phyloP scores from a whole-genome alignment of 495 filamentous ascomycete genomes.

The Aspergillus sclerotioniger region DNA sequence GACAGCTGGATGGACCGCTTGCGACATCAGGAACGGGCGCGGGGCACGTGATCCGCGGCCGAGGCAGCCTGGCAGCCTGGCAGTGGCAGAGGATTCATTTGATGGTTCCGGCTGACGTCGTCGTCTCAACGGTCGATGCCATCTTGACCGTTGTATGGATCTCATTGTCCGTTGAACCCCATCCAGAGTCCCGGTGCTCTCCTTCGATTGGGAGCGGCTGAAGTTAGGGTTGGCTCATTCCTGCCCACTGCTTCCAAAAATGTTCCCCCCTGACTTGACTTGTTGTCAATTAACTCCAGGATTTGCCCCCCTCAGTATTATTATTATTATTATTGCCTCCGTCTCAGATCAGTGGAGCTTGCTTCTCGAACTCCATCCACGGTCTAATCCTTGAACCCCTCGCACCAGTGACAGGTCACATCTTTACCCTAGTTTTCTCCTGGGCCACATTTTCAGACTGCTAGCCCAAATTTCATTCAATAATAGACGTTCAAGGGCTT shows the following conservation, averaged over 20 bases:
- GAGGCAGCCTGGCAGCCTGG: too few relatives aligned
- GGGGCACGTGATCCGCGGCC: conserved; percentile 14
- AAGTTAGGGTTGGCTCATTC: background rate
- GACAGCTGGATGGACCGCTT: background rate
- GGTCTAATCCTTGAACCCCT: background rate
- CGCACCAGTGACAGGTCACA: background rate
- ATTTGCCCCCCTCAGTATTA: background rate
- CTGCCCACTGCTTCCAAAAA: background rate
- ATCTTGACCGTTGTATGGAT: background rate
- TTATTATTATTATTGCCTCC: background rate
- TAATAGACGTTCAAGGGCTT: background rate
- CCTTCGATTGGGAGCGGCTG: background rate
- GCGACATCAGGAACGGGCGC: background rate
- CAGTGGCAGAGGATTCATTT: too few relatives aligned
- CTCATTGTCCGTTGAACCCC: background rate
- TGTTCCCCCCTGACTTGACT: background rate
- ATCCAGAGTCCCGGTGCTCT: background rate
- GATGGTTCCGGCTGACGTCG: background rate
- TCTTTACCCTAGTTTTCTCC: background rate
- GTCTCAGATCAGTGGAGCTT: background rate
- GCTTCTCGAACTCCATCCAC: background rate
- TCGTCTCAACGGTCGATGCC: background rate
- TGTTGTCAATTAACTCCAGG: background rate
- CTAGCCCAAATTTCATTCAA: background rate
- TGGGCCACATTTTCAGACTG: background rate